Evolutionary conservation across 345 rosid genomes (phyloP), one percentile per base, ranked within the genome.

Genomic region (Linum usitatissimum): DNA sequence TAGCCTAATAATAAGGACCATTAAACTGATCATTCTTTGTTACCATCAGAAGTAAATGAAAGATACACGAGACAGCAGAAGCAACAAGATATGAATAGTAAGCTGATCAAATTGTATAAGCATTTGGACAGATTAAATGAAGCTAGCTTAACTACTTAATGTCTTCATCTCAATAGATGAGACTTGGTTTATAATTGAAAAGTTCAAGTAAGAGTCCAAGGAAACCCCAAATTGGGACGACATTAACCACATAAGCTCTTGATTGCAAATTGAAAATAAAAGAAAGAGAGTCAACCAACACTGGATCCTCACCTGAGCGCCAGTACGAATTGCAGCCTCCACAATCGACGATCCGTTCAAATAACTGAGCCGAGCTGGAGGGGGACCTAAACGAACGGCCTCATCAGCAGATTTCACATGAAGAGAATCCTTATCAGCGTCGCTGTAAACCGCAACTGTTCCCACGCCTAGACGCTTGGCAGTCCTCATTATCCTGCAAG

Each of bases 351-450:
- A 77, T 57, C 76, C 80, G 5, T 74, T 77, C 70, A 88, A 81
- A 69, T 88, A 92, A 72, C 95, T 92, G 31, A 84, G 79, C 70
- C 98, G 76, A 77, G 96, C 87, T 6, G 89, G 90, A 39, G 96
- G 78, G 6, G 96, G 96, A 4, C 95, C 91, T 53, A 87, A 78
- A 57, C 66, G 85, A 34, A 92, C 76, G 4, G 96, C 93, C 70
- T 92, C 95, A 48, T 89, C 93, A 2, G 96, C 93, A 19, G 91
- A 88, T 64, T 85, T 88, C 55, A 92, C 95, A 55, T 92, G 96
- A 57, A 89, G 93, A 17, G 98, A 74, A 54, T 79, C 83, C 48
- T 61, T 78, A 65, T 89, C 98, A 30, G 96, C 91, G 61, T 92
- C 93, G 70, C 96, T 89, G 68, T 88, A 92, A 60, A 92, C 86